phyloP scores from a whole-genome alignment of 1,139 yeast species.

The Yamadazyma sp. region DNA sequence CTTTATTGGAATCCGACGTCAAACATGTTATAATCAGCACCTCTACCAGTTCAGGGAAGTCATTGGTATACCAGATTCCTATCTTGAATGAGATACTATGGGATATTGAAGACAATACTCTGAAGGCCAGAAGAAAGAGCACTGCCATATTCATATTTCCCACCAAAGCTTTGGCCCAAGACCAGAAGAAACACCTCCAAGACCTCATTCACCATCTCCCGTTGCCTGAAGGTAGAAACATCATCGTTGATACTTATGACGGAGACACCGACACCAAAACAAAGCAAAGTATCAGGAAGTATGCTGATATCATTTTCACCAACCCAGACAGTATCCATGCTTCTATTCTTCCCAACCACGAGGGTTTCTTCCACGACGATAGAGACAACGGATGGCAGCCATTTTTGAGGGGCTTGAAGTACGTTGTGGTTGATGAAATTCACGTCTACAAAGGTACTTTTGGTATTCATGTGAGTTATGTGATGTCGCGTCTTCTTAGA shows the following conservation, averaged over 20 bases:
- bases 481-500: constrained; percentile 65
- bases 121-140: constrained; percentile 19
- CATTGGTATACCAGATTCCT: constrained; percentile 87
- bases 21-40: constrained; percentile 81
- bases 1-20: constrained; percentile 42
- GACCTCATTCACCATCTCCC: constrained; percentile 54
- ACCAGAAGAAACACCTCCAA: constrained; percentile 78
- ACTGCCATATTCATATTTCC: constrained; percentile 92
- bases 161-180: constrained; percentile 96
- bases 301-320: constrained; percentile 81
- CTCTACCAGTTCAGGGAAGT: constrained; percentile 93
- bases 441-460: constrained; percentile 89
- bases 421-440: constrained; percentile 84
- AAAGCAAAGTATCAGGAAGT: constrained; percentile 53
- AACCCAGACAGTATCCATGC: constrained; percentile 95
- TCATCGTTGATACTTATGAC: constrained; percentile 77
- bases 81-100: constrained; percentile 61
- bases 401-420: constrained; percentile 62
- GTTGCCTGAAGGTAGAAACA: constrained; percentile 25
- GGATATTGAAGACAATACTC: constrained; percentile 25
- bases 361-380: constrained; percentile 20
- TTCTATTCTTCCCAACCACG: constrained; percentile 74
- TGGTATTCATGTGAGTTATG: constrained; percentile 87
- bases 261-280: constrained; percentile 77
- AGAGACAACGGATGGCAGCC: constrained; percentile 56